Evolutionary conservation across 768 basidiomycete genomes (phyloP).

Genomic region (Ramaria rubella): DNA sequence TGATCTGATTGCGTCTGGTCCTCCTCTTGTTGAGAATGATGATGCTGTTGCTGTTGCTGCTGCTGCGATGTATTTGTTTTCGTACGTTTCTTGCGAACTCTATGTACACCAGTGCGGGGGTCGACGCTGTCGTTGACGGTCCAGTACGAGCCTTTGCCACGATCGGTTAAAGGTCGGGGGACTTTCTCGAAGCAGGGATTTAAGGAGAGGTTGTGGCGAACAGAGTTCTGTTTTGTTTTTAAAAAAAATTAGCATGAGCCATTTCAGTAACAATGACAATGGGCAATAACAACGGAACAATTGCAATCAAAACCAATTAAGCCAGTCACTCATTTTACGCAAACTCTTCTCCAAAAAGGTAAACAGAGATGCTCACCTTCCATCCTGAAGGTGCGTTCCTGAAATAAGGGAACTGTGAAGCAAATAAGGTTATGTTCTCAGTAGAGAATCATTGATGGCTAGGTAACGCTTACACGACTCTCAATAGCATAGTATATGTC

Average conservation of each 20-base stretch:
- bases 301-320: conserved; percentile 54
- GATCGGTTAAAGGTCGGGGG: conserved; percentile 83
- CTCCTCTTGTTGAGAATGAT: background rate
- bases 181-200: conserved; percentile 92
- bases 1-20: background rate
- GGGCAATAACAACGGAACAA: conserved; percentile 27
- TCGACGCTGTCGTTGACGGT: conserved; percentile 88
- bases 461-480: conserved; percentile 57
- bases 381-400: conserved; percentile 82
- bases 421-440: conserved; percentile 5
- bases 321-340: conserved; percentile 43
- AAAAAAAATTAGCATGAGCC: conserved; percentile 12
- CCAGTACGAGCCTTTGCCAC: conserved; percentile 90
- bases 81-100: conserved; percentile 72
- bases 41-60: conserved; percentile 32
- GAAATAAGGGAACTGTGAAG: conserved; percentile 77
- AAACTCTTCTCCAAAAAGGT: background rate
- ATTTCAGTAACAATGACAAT: conserved; percentile 17
- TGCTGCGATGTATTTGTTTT: conserved; percentile 48
- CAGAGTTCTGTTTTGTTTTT: conserved; percentile 63
- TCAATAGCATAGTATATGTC: conserved; percentile 92
- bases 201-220: conserved; percentile 83
- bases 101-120: conserved; percentile 82
- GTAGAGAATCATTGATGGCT: background rate
- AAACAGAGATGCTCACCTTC: conserved; percentile 64